Conservation (phyloP, 768 basidiomycete genomes). For the Tubosaeta sp. region DNA sequence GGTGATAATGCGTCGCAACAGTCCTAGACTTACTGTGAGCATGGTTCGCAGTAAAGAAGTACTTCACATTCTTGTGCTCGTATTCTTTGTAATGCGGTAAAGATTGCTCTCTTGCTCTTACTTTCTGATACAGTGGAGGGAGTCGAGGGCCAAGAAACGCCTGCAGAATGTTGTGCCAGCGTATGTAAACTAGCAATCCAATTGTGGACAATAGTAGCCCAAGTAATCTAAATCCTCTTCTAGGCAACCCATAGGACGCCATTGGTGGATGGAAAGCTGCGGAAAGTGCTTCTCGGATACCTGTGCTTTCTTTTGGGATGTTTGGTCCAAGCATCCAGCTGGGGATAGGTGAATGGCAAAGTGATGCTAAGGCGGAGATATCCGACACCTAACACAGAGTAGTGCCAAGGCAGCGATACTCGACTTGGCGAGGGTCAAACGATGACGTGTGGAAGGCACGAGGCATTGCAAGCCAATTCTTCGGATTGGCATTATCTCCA, state of each 20-base stretch:
- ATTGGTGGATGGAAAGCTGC: conserved; percentile 9
- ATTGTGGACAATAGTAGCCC: conserved; percentile 3
- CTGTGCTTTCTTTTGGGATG: conserved; percentile 6
- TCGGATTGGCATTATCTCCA: background rate
- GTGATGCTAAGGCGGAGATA: background rate
- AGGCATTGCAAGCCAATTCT: background rate
- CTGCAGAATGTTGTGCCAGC: conserved; percentile 3
- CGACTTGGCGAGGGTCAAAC: background rate
- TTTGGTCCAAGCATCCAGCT: background rate
- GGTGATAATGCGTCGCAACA: background rate
- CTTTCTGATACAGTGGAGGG: conserved; percentile 42
- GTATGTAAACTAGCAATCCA: conserved; percentile 12
- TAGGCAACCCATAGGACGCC: conserved; percentile 20
- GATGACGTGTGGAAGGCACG: background rate
- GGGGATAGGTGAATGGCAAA: background rate
- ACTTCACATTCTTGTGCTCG: conserved; percentile 34
- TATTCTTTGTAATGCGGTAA: conserved; percentile 41
- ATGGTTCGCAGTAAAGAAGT: conserved; percentile 47
- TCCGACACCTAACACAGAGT: background rate
- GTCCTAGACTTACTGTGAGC: conserved; percentile 30
- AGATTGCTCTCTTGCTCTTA: conserved; percentile 34
- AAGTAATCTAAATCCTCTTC: conserved; percentile 20
- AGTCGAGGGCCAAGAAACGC: background rate
- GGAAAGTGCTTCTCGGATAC: background rate
- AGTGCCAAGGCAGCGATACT: background rate